Conservation (phyloP, 2,329 filamentous ascomycete species). For the Fusarium pseudoanthophilum region DNA sequence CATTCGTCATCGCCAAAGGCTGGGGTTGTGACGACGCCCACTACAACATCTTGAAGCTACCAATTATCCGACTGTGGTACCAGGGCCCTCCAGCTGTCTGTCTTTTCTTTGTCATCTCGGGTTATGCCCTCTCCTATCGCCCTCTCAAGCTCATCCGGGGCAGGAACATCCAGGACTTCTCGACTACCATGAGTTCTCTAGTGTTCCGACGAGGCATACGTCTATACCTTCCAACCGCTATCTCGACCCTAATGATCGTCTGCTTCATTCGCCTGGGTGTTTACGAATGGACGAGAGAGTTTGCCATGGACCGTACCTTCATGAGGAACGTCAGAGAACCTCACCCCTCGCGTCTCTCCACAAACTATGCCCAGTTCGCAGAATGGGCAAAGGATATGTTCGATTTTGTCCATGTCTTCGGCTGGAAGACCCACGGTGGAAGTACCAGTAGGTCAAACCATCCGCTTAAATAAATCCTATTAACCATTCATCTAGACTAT, state of each 20-base stretch:
- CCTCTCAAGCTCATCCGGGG: slow-evolving; percentile 59
- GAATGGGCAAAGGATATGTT: slow-evolving; percentile 62
- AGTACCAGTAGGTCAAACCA: slow-evolving; percentile 52
- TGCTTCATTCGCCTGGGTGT: slow-evolving; percentile 57
- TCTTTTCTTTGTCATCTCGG: slow-evolving; percentile 71
- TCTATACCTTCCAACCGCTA: slow-evolving; percentile 62
- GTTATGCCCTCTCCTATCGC: slow-evolving; percentile 67
- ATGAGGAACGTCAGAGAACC: slow-evolving; percentile 62
- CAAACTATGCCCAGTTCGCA: slow-evolving; percentile 52
- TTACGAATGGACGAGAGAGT: slow-evolving; percentile 61
- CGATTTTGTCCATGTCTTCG: slow-evolving; percentile 62
- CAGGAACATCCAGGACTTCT: slow-evolving; percentile 53
- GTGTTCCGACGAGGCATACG: slow-evolving; percentile 63
- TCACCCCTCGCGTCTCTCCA: slow-evolving; percentile 55
- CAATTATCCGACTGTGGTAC: slow-evolving; percentile 64
- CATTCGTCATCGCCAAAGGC: slow-evolving; percentile 62
- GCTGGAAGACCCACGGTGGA: slow-evolving; percentile 60
- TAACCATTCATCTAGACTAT: slow-evolving; percentile 50
- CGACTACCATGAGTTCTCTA: slow-evolving; percentile 60
- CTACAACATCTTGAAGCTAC: slow-evolving; percentile 61
- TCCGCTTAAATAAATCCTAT: neutral
- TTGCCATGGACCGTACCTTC: slow-evolving; percentile 55
- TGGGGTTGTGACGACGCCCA: slow-evolving; percentile 59
- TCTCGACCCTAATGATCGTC: slow-evolving; percentile 61
- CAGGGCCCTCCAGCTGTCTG: slow-evolving; percentile 67